phyloP scores from a whole-genome alignment of 176 grass and related monocot genomes.

The Musa schizocarpa region DNA sequence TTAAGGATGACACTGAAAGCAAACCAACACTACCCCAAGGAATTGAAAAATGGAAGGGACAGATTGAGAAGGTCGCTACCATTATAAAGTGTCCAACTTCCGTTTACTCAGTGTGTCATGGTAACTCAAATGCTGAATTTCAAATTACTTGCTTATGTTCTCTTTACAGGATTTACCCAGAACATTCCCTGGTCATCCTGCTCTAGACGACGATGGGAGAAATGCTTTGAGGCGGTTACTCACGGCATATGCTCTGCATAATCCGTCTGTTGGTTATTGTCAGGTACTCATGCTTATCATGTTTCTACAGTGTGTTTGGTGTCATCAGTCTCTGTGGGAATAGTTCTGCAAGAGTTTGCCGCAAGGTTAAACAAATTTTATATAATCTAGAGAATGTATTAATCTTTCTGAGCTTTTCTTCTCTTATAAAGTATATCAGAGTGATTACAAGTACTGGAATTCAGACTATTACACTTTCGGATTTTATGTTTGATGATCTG shows the following conservation, averaged over 20 bases:
- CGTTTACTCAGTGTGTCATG: background rate
- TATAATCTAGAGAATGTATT: background rate
- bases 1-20: conserved; percentile 25
- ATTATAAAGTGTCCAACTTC: background rate
- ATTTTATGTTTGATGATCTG: background rate
- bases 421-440: background rate
- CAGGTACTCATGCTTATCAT: conserved; percentile 45
- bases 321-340: background rate
- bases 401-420: background rate
- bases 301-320: background rate
- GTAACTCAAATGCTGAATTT: conserved; percentile 6
- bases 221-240: conserved; percentile 96
- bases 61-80: conserved; percentile 87
- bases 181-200: conserved; percentile 98
- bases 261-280: conserved; percentile 97
- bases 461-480: background rate
- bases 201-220: conserved; percentile 85
- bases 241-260: conserved; percentile 95
- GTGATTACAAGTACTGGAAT: background rate
- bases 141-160: conserved; percentile 3
- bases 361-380: background rate
- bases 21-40: conserved; percentile 34
- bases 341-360: background rate
- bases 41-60: conserved; percentile 85
- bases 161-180: conserved; percentile 82